Percentiles rank a stretch among this genome's conserved stretches.
These are phyloP conservation scores for Ceratobasidium sp. DNA, from an alignment of 1,284 basidiomycete genomes.

Conservation along the genomic window DNA sequence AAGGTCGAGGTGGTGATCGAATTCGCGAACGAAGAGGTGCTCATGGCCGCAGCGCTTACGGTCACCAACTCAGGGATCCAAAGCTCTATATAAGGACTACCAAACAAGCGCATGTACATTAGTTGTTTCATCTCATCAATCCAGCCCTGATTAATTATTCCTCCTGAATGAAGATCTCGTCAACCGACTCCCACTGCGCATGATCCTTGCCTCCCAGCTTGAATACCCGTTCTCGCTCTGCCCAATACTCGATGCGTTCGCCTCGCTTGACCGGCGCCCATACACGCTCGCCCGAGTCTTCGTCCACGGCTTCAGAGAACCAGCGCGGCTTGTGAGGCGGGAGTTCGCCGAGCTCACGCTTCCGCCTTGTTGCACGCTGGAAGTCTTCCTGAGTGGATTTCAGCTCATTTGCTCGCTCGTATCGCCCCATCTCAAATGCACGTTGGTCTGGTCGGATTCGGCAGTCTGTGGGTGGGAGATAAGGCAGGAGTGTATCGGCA, in stretches of 20 bases:
- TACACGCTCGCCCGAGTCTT: conserved; percentile 87
- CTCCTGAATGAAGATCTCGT: conserved; percentile 82
- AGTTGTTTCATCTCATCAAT: conserved; percentile 5
- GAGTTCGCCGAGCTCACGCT: conserved; percentile 81
- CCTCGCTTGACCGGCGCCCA: conserved; percentile 78
- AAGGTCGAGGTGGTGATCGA: neutral
- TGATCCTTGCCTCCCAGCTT: conserved; percentile 57
- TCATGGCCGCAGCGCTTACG: conserved; percentile 35
- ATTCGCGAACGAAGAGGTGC: conserved; percentile 15
- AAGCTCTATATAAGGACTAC: neutral
- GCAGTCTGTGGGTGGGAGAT: conserved; percentile 93
- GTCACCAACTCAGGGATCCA: neutral
- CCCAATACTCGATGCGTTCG: conserved; percentile 84
- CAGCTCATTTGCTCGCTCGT: conserved; percentile 90
- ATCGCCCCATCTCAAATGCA: conserved; percentile 94
- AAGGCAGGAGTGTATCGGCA: conserved; percentile 74
- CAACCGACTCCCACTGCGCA: conserved; percentile 76
- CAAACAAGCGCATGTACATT: conserved; percentile 34
- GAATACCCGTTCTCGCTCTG: conserved; percentile 79
- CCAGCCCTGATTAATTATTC: conserved; percentile 19
- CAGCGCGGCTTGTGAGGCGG: conserved; percentile 86
- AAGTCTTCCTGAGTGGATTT: conserved; percentile 91
- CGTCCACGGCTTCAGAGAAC: conserved; percentile 83
- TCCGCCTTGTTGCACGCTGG: conserved; percentile 83
- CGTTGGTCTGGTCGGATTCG: conserved; percentile 93